Conservation (phyloP, 495 filamentous ascomycete species). For the Chaetomium fimeti region DNA sequence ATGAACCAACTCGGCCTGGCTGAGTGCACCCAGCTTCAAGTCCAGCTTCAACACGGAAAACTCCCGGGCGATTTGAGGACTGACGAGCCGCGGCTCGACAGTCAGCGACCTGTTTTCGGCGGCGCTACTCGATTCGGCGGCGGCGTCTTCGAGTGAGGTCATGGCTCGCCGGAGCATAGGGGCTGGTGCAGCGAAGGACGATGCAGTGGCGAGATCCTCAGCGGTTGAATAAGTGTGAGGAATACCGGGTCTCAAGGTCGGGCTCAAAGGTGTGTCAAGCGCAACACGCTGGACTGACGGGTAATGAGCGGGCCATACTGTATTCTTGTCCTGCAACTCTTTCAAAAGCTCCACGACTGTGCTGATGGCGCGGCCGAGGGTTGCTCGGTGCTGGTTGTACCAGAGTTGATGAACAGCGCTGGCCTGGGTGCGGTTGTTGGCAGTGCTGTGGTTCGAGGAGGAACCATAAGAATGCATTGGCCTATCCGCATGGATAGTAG, state of each 20-base stretch:
- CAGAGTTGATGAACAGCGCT: conserved; percentile 52
- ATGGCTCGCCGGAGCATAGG: conserved; percentile 67
- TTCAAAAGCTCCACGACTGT: conserved; percentile 74
- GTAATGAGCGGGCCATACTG: conserved; percentile 91
- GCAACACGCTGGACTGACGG: conserved; percentile 73
- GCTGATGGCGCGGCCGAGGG: conserved; percentile 80
- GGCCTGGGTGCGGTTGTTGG: conserved; percentile 46
- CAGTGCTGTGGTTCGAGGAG: conserved; percentile 27
- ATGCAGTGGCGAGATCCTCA: conserved; percentile 29
- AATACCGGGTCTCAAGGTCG: conserved; percentile 49
- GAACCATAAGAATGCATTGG: conserved; percentile 41
- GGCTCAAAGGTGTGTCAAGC: conserved; percentile 43
- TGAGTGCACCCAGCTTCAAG: conserved; percentile 79
- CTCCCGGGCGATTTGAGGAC: conserved; percentile 89
- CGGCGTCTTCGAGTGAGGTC: conserved; percentile 63
- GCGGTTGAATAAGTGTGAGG: conserved; percentile 54
- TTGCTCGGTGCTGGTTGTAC: conserved; percentile 86
- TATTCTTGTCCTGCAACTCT: conserved; percentile 82
- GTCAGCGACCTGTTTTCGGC: conserved; percentile 54
- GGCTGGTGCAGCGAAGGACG: conserved; percentile 31
- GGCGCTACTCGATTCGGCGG: conserved; percentile 70
- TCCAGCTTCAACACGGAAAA: conserved; percentile 95
- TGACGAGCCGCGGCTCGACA: conserved; percentile 72
- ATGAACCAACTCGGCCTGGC: conserved; percentile 89
- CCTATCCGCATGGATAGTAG: conserved; percentile 65